These are phyloP conservation scores for Bisporella sp. DNA, from an alignment of 2,329 filamentous ascomycete species.

Conservation along the genomic window DNA sequence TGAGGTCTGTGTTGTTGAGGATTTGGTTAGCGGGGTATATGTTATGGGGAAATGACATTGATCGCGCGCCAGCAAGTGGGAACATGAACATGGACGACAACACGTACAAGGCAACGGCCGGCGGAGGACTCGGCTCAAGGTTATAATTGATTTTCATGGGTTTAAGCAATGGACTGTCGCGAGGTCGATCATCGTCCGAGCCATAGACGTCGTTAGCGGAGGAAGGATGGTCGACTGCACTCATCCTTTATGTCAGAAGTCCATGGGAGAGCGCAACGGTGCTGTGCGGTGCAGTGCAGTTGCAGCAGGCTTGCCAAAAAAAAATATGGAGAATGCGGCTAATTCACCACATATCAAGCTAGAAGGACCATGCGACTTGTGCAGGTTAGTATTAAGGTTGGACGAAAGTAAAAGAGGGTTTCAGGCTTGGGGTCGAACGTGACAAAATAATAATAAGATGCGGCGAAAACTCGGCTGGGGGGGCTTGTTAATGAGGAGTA, in stretches of 20 bases:
- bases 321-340: no score
- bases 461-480: no score
- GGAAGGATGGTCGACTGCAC: background rate
- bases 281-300: no score
- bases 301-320: no score
- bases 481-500: no score
- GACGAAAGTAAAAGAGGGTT: no score
- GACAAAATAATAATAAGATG: no score
- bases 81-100: background rate
- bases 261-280: background rate
- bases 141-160: conserved; percentile 37
- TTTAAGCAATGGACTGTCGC: conserved; percentile 34
- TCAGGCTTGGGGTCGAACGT: no score
- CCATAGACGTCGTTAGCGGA: conserved; percentile 30
- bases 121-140: conserved; percentile 44
- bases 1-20: conserved; percentile 21
- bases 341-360: no score
- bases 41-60: background rate
- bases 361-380: no score
- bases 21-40: background rate
- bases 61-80: no score
- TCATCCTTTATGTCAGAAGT: conserved; percentile 4
- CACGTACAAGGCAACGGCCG: conserved; percentile 32
- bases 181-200: conserved; percentile 39
- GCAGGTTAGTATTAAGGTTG: no score